Conservation (phyloP, 2,329 filamentous ascomycete genomes). For the Alternaria postmessia region DNA sequence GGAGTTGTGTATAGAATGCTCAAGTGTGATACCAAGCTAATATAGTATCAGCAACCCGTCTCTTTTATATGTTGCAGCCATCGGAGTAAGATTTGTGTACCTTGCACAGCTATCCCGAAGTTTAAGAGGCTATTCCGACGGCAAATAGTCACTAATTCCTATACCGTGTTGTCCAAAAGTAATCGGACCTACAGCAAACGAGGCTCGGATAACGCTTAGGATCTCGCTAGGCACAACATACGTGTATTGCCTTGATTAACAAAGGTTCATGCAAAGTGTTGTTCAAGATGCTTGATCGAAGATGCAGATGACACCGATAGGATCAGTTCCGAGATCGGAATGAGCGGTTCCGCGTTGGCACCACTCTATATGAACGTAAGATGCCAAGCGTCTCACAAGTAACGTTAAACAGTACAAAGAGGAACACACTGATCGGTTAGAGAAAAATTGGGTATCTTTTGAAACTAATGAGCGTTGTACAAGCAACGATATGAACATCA, state of each 20-base stretch:
- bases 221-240: background rate
- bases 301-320: conserved; percentile 2
- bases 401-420: background rate
- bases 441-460: conserved; percentile 11
- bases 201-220: background rate
- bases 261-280: background rate
- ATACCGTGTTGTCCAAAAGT: background rate
- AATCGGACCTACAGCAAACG: background rate
- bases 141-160: conserved; percentile 1
- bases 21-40: background rate
- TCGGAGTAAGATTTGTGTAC: background rate
- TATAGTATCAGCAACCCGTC: background rate
- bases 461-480: background rate
- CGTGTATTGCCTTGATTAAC: background rate
- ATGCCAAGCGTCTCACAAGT: background rate
- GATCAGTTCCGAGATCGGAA: conserved; percentile 19
- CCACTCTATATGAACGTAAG: background rate
- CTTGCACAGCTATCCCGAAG: conserved; percentile 6
- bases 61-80: background rate
- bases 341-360: conserved; percentile 8
- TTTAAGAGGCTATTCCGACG: conserved; percentile 19
- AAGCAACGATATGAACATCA: background rate
- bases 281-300: background rate
- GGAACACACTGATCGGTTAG: background rate
- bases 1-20: background rate